These are phyloP conservation scores for Ganoderma boninense DNA, from an alignment of 1,284 basidiomycete species.

Conservation along the genomic window DNA sequence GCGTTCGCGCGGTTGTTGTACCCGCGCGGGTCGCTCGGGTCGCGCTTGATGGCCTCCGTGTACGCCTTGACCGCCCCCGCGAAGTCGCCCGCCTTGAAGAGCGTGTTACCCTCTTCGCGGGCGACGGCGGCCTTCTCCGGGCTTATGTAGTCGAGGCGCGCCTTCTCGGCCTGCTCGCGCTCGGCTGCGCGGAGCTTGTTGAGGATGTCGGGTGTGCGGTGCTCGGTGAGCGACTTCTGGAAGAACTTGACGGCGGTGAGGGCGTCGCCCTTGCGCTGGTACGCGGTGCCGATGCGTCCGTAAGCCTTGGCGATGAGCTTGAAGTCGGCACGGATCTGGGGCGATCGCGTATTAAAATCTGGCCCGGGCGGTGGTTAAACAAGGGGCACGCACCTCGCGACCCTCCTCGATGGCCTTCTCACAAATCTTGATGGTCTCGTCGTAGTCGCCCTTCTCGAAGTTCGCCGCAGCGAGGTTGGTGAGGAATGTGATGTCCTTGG, in stretches of 20 bases:
- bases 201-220: slow-evolving; percentile 94
- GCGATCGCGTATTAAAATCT: slow-evolving; percentile 9
- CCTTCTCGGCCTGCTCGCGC: slow-evolving; percentile 80
- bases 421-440: slow-evolving; percentile 91
- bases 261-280: slow-evolving; percentile 85
- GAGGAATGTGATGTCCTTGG: slow-evolving; percentile 94
- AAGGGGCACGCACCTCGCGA: slow-evolving; percentile 60
- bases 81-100: slow-evolving; percentile 94
- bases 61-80: slow-evolving; percentile 94
- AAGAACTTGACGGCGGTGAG: slow-evolving; percentile 87
- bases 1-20: slow-evolving; percentile 98
- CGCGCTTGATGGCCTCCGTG: slow-evolving; percentile 96
- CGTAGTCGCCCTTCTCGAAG: slow-evolving; percentile 93
- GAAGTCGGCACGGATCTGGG: slow-evolving; percentile 80
- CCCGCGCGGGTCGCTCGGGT: slow-evolving; percentile 88
- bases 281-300: slow-evolving; percentile 90
- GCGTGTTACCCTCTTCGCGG: slow-evolving; percentile 90
- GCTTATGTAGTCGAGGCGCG: slow-evolving; percentile 89
- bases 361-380: not conserved
- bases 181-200: slow-evolving; percentile 91
- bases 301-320: slow-evolving; percentile 88
- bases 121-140: slow-evolving; percentile 87
- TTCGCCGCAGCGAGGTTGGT: slow-evolving; percentile 92
- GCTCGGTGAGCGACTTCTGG: slow-evolving; percentile 94
- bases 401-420: slow-evolving; percentile 97